Percentiles rank a stretch among this genome's conserved stretches.
Evolutionary conservation across 1,284 basidiomycete species (phyloP).

Genomic region (Chalciporus piperatoides): DNA sequence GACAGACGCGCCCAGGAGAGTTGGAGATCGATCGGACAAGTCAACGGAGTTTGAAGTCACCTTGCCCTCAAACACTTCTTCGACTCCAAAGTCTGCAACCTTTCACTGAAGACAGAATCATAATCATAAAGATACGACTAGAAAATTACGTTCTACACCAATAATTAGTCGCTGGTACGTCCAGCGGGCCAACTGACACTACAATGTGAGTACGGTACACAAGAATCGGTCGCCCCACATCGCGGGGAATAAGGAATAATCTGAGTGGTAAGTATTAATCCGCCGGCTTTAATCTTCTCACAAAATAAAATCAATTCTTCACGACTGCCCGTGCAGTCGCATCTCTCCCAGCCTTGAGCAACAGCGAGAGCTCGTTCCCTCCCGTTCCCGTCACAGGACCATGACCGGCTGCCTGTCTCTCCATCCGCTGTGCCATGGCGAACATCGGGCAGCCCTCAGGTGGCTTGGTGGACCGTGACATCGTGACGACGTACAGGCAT

Average conservation of each 20-base stretch:
- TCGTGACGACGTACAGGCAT: slow-evolving; percentile 78
- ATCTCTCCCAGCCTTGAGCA: slow-evolving; percentile 86
- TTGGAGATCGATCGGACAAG: too few species aligned
- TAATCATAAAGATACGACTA: not conserved
- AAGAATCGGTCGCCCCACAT: slow-evolving; percentile 8
- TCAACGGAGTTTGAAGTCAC: too few species aligned
- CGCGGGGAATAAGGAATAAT: slow-evolving; percentile 3
- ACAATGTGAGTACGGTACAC: slow-evolving; percentile 27
- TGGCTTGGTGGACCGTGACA: slow-evolving; percentile 55
- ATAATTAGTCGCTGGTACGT: slow-evolving; percentile 10
- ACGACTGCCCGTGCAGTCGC: slow-evolving; percentile 71
- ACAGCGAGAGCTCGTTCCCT: slow-evolving; percentile 75
- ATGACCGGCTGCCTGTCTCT: slow-evolving; percentile 38
- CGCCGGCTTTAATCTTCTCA: not conserved
- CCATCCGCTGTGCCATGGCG: slow-evolving; percentile 51
- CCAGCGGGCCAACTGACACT: slow-evolving; percentile 12
- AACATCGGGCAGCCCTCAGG: slow-evolving; percentile 49
- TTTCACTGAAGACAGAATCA: not conserved
- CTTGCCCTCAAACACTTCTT: too few species aligned
- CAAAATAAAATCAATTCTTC: slow-evolving; percentile 22
- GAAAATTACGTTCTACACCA: slow-evolving; percentile 17
- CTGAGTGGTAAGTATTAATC: slow-evolving; percentile 12
- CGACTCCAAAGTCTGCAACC: too few species aligned
- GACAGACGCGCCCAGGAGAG: too few species aligned
- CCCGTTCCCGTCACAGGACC: slow-evolving; percentile 78